Evolutionary conservation across 768 basidiomycete genomes (phyloP), one percentile per base, ranked within the genome.

Genomic region (Phylloporus sp.): DNA sequence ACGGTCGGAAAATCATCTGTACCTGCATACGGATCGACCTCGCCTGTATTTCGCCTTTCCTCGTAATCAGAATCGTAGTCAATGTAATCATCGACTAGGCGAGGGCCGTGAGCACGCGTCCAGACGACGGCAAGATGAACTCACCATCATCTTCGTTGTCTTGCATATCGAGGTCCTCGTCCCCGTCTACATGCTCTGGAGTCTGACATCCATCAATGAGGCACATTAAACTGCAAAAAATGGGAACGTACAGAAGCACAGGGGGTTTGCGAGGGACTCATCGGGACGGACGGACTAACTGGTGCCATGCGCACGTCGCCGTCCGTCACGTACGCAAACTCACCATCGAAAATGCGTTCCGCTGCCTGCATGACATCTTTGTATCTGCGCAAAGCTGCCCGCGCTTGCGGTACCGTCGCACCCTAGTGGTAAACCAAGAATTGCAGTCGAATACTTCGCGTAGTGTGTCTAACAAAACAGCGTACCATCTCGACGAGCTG

Each of bases 321-420:
- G 28, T 70, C 72, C n/a, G 57, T 67, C n/a, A 90, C 70, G 60
- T 85, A 69, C 57, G 89, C 86, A 58, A 89, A 92, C 53, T 84
- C 81, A 11, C 93, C 93, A 52, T 87, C 84, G 50, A 90, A 87
- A 49, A 90, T 81, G 37, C 76, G 76, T 64, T 91, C 91, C 3
- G 92, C 91, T 13, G 93, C 93, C 60, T 88, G 76, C 87, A 90
- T 90, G 28, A 93, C 90, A 74, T 97, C 92, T 52, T 81, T 87
- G 62, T 86, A 78, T 58, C 82, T 81, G 52, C 74, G 78, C 60
- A 96, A 68, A 15, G 93, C 93, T 24, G 86, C 88, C 56, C 79
- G 79, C 32, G 94, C 93, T 69, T 93, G 88, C 11, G 81, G 79
- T 10, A 69, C 63, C 0, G 86, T 88, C 24, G 90, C 90, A 55